Evolutionary conservation across 2,329 filamentous ascomycete genomes (phyloP), one percentile per base, ranked within the genome.

Genomic region (Alternaria infectoria): DNA sequence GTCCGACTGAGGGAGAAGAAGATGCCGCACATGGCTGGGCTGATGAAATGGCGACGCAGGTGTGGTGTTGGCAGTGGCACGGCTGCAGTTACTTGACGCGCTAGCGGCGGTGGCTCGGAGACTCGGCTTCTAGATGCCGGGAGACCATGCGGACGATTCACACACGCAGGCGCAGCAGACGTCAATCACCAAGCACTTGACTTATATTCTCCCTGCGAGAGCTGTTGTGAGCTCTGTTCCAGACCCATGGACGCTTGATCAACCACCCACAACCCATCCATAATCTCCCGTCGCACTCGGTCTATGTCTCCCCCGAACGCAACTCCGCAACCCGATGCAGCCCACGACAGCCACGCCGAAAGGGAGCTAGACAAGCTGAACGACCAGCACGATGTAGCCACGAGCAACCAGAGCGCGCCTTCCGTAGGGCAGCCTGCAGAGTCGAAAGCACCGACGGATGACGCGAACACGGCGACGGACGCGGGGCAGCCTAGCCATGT

Each of bases 1-100:
- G 68, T 49, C 54, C 64, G 69, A 67, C 81, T 81, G 67, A 86
- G 75, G 17, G 83, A 85, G 74, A 83, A 85, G 75, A 83, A 86
- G 65, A 86, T 87, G 69, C 85, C 86, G 66, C 79, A 81, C 79
- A 80, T 81, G 61, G 51, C 52, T 56, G 47, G 50, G 25, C 45
- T 23, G 62, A 47, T 43, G 55, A 52, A 26, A 17, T 58, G 44
- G 67, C 44, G 61, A 61, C 64, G 63, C 54, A 32, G 25, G 62
- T 57, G 60, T 62, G 62, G 49, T 47, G 59, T 46, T 60, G 57
- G 32, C 43, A 17, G 59, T 25, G 25, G 59, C 59, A 62, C 23
- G 54, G n/a, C 28, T 49, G 52, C 43, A 25, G 54, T 30, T 43
- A 15, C 25, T 19, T 13, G 52, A 54, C 26, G 47, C 25, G 54